Percentiles rank a stretch among this genome's conserved stretches.
These are phyloP conservation scores for Martensiomyces pterosporus DNA, from an alignment of 192 early-diverging fungal species.

Conservation along the genomic window DNA sequence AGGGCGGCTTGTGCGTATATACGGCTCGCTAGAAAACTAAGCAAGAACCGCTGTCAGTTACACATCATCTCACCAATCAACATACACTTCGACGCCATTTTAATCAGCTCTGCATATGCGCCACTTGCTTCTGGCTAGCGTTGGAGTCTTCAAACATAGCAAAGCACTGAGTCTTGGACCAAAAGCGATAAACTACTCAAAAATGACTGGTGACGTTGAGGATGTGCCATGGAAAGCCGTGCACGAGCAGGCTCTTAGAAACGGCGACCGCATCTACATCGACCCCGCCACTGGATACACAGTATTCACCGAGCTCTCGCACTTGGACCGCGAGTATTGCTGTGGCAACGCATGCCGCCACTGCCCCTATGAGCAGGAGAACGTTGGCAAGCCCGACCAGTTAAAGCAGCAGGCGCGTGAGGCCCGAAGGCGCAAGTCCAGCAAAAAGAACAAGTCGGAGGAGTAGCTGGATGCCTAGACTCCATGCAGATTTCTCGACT, in stretches of 20 bases:
- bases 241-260: conserved; percentile 7
- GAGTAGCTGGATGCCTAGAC: too few relatives aligned
- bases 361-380: conserved; percentile 57
- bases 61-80: too few relatives aligned
- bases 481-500: background rate
- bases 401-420: conserved; percentile 16
- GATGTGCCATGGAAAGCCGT: conserved; percentile 17
- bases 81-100: too few relatives aligned
- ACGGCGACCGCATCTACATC: conserved; percentile 45
- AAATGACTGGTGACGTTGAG: conserved; percentile 11
- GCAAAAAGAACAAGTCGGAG: conserved; percentile 1
- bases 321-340: conserved; percentile 58
- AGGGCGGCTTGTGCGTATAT: too few relatives aligned
- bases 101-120: too few relatives aligned
- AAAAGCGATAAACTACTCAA: background rate
- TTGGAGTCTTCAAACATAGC: too few relatives aligned
- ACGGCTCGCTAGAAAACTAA: too few relatives aligned
- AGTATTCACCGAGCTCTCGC: conserved; percentile 62
- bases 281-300: conserved; percentile 64
- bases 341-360: conserved; percentile 66
- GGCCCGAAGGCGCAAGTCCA: background rate
- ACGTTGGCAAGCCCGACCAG: conserved; percentile 56
- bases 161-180: background rate
- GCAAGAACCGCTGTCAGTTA: too few relatives aligned
- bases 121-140: too few relatives aligned